Evolutionary conservation across 345 rosid species (phyloP).

Genomic region (Viola odorata): DNA sequence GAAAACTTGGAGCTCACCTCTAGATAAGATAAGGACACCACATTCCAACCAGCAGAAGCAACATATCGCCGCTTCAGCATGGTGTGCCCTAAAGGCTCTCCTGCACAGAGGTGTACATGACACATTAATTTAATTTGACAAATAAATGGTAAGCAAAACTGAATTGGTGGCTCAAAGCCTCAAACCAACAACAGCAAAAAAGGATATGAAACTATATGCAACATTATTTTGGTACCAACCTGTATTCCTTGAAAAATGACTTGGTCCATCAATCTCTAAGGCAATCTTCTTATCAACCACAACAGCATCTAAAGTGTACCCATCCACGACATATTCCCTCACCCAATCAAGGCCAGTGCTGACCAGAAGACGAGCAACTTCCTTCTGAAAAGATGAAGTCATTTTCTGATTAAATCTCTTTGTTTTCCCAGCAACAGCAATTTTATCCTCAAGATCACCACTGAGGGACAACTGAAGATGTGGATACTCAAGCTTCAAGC

Average conservation of each 20-base stretch:
- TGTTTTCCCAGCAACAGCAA: slow-evolving; percentile 60
- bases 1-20: slow-evolving; percentile 43
- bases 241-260: slow-evolving; percentile 87
- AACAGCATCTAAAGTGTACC: slow-evolving; percentile 77
- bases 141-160: background rate
- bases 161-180: background rate
- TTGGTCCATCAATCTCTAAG: slow-evolving; percentile 88
- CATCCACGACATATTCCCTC: slow-evolving; percentile 62
- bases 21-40: slow-evolving; percentile 70
- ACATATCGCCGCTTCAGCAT: slow-evolving; percentile 69
- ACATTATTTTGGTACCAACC: slow-evolving; percentile 34
- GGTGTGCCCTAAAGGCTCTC: slow-evolving; percentile 79
- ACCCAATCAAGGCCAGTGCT: slow-evolving; percentile 91
- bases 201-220: background rate
- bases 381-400: slow-evolving; percentile 85
- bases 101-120: slow-evolving; percentile 30
- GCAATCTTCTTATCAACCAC: slow-evolving; percentile 75
- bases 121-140: background rate
- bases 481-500: slow-evolving; percentile 78
- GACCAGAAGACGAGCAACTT: slow-evolving; percentile 74
- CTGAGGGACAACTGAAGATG: slow-evolving; percentile 58
- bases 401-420: slow-evolving; percentile 80
- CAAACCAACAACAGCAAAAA: no score
- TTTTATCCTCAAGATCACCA: slow-evolving; percentile 55
- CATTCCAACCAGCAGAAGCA: slow-evolving; percentile 81